Conservation (phyloP, 208 protist genomes). For the Acanthamoeba triangularis region DNA sequence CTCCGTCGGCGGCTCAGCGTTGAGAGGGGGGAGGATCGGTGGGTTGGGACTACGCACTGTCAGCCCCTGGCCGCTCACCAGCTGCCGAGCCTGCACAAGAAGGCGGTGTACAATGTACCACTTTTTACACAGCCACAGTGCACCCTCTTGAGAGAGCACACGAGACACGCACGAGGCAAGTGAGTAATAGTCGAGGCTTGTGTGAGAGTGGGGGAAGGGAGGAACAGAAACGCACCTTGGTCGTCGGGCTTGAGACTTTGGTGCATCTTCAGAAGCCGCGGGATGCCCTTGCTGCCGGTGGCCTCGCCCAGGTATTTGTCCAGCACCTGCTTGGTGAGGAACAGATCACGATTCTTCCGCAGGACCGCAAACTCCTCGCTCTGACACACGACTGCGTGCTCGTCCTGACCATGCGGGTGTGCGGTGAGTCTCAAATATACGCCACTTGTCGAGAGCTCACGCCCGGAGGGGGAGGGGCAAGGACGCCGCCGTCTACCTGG, state of each 20-base stretch:
- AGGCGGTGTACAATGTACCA: constrained; percentile 41
- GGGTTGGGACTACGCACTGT: neutral
- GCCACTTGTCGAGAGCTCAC: too few species aligned
- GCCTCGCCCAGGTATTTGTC: constrained; percentile 11
- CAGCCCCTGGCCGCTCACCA: neutral
- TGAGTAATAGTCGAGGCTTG: neutral
- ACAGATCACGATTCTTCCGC: neutral
- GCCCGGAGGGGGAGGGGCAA: too few species aligned
- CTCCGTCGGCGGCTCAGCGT: neutral
- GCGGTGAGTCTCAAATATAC: too few species aligned
- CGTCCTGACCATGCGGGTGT: neutral
- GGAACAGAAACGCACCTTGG: neutral
- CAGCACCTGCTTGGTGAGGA: neutral
- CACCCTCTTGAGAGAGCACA: neutral
- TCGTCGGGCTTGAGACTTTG: neutral
- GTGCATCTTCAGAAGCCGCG: neutral
- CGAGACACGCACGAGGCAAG: neutral
- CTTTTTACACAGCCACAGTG: neutral
- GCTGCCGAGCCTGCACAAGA: neutral
- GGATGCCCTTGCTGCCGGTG: neutral
- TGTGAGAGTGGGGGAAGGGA: too few species aligned
- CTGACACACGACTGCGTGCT: neutral
- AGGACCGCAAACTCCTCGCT: neutral
- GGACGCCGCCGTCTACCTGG: neutral
- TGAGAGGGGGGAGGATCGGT: too few species aligned